Percentiles rank a stretch among this genome's conserved stretches.
Conservation (phyloP, 495 filamentous ascomycete species). For the Podospora didyma region DNA sequence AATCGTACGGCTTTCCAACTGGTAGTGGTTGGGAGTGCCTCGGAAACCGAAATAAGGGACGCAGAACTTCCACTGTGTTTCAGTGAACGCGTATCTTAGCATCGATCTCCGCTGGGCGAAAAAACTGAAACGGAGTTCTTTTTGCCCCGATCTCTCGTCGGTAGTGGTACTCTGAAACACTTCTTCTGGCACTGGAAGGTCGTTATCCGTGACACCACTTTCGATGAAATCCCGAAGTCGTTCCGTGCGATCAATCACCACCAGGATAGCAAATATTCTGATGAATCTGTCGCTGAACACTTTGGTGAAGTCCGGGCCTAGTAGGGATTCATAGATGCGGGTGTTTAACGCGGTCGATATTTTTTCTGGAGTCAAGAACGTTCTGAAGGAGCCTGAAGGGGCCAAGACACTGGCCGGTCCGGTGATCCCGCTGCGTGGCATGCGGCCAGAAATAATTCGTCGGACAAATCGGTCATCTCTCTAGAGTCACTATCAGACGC, state of each 20-base stretch:
- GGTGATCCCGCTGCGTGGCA: neutral
- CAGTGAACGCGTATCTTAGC: neutral
- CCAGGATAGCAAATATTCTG: neutral
- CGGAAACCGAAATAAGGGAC: neutral
- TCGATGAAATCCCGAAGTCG: neutral
- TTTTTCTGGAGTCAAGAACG: neutral
- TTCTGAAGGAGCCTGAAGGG: neutral
- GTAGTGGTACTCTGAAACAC: neutral
- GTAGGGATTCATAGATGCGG: neutral
- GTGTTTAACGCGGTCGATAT: neutral
- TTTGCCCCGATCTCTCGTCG: neutral
- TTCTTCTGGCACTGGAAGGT: neutral
- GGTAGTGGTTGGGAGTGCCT: neutral
- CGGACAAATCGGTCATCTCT: conserved; percentile 2
- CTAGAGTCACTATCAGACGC: neutral
- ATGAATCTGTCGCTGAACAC: neutral
- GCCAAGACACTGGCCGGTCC: neutral
- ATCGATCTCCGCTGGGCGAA: neutral
- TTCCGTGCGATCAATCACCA: neutral
- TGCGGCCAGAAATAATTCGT: neutral
- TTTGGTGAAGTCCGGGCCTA: neutral
- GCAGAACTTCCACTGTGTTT: neutral
- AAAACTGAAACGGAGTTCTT: neutral
- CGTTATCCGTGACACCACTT: neutral
- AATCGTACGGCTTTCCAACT: neutral